Evolutionary conservation across 73 alveolate species (phyloP), one percentile per base, ranked within the genome.

Genomic region (Paramecium sonneborni): DNA sequence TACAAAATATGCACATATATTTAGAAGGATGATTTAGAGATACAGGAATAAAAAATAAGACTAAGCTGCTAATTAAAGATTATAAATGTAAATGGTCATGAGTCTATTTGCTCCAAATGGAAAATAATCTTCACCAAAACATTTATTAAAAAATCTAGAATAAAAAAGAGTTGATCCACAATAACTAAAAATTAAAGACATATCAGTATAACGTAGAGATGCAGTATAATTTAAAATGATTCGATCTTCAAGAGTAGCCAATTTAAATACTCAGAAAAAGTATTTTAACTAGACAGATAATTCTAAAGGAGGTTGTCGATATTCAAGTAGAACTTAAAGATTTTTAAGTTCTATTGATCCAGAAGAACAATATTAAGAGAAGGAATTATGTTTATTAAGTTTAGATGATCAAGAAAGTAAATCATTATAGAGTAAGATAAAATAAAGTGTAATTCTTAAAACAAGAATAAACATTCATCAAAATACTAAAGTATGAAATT

Each of bases 1-100:
- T 24, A 32, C 44, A 20, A 79, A 79, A 79, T 79, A 79, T 79
- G 90, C 90, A 10, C 90, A 79, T 44, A 79, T 79, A 23, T 79
- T 79, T 79, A 39, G 43, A 6, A 79, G n/a, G 43, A 79, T 79
- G 90, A 39, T 79, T 21, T 14, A 46, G 12, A 79, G 74, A 39
- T 44, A 43, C 41, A n/a, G 74, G 1, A 24, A 39, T 37, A 37
- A 74, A 74, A 74, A 74, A 39, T 62, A 74, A 20, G 87, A 74
- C 44, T 28, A 39, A 23, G 34, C 44, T 74, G 32, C 56, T 34
- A 0, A 28, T 37, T 5, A 74, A 39, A 74, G 58, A 74, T 14
- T 37, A 11, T 37, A 74, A 74, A 74, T 74, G 87, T 34, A 74
- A 38, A 74, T 74, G 87, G 87, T 74, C 44, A 74, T 74, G 87